Percentiles rank a stretch among this genome's conserved stretches.
phyloP scores from a whole-genome alignment of 768 basidiomycete genomes.

The Suillus tomentosus region DNA sequence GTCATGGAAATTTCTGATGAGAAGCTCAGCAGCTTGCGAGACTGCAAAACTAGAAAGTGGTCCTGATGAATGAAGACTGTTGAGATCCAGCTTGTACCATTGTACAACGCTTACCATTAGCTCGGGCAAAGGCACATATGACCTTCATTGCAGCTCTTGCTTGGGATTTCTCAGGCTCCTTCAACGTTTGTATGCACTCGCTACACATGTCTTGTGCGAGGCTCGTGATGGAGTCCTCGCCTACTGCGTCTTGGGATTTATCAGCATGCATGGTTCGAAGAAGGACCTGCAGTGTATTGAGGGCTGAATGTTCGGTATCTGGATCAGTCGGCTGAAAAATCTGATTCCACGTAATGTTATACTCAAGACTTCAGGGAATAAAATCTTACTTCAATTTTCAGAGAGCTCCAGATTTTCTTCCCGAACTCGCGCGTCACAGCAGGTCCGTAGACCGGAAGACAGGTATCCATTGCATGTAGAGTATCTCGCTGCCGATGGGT shows the following conservation, averaged over 20 bases:
- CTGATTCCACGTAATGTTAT: conserved; percentile 40
- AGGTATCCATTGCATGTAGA: conserved; percentile 71
- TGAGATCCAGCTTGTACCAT: conserved; percentile 5
- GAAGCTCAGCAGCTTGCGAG: conserved; percentile 68
- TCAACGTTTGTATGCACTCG: conserved; percentile 77
- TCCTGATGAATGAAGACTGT: conserved; percentile 43
- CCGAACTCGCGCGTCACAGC: conserved; percentile 60
- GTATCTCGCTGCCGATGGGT: conserved; percentile 70
- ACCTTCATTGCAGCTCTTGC: conserved; percentile 87
- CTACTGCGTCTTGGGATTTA: conserved; percentile 39
- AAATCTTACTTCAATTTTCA: conserved; percentile 79
- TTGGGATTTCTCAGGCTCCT: conserved; percentile 92
- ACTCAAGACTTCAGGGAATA: conserved; percentile 4
- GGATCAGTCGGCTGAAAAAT: conserved; percentile 91
- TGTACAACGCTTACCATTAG: conserved; percentile 58
- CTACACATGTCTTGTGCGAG: conserved; percentile 75
- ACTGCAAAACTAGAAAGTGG: conserved; percentile 69
- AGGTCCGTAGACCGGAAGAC: conserved; percentile 85
- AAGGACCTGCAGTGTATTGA: conserved; percentile 71
- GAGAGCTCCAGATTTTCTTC: conserved; percentile 82
- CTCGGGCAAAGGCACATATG: conserved; percentile 70
- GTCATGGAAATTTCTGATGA: conserved; percentile 74
- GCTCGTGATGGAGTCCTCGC: conserved; percentile 44
- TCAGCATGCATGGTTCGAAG: conserved; percentile 69
- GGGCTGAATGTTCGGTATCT: conserved; percentile 71